These are phyloP conservation scores for Penicillium silybi DNA, from an alignment of 495 filamentous ascomycete species.

Conservation along the genomic window DNA sequence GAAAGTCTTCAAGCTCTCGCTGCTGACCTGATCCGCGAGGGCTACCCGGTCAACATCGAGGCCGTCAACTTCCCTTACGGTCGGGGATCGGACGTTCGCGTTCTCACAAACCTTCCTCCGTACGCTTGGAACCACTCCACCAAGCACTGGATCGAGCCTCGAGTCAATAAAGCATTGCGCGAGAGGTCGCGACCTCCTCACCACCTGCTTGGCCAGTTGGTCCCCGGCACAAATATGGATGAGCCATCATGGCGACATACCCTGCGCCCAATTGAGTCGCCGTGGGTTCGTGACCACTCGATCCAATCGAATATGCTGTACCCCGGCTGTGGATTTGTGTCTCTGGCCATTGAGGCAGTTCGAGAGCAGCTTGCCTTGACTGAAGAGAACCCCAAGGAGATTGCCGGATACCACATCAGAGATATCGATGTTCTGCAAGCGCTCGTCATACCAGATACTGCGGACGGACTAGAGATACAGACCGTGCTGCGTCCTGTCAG, in stretches of 20 bases:
- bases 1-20: slow-evolving; percentile 8
- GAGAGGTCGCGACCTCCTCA: slow-evolving; percentile 7
- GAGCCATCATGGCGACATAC: slow-evolving; percentile 13
- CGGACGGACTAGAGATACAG: slow-evolving; percentile 17
- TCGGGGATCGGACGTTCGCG: neutral
- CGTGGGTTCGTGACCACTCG: slow-evolving; percentile 22
- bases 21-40: slow-evolving; percentile 17
- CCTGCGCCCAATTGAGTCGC: slow-evolving; percentile 7
- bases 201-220: slow-evolving; percentile 11
- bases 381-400: neutral
- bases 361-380: slow-evolving; percentile 1
- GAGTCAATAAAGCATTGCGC: slow-evolving; percentile 13
- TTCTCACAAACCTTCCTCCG: slow-evolving; percentile 24
- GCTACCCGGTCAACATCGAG: neutral
- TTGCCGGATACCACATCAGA: slow-evolving; percentile 6
- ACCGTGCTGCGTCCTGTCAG: neutral
- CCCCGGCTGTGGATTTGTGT: slow-evolving; percentile 20
- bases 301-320: slow-evolving; percentile 13
- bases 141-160: slow-evolving; percentile 25
- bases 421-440: slow-evolving; percentile 29
- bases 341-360: slow-evolving; percentile 27
- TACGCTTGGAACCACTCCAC: slow-evolving; percentile 36
- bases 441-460: slow-evolving; percentile 32
- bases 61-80: slow-evolving; percentile 1
- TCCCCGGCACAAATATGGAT: slow-evolving; percentile 1